Evolutionary conservation across 306 rosid genomes (phyloP), one percentile per base, ranked within the genome.

Genomic region (Glycyrrhiza uralensis): DNA sequence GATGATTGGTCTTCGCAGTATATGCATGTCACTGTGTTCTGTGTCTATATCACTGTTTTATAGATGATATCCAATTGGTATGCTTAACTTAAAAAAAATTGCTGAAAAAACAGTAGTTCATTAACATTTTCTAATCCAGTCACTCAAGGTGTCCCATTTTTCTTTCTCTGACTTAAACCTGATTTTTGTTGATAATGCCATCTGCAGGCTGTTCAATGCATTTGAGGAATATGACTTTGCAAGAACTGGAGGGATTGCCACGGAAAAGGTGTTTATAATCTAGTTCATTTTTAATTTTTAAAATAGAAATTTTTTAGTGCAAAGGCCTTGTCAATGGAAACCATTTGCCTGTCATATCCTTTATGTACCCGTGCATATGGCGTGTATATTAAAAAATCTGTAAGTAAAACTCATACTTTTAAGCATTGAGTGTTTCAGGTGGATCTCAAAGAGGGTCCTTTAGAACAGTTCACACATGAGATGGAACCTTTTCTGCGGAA

Each of bases 401-500:
- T 23, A 7, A 54, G 10, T 35, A 23, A 23, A 72, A 13, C 65
- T 72, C 42, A 33, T 19, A 6, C 24, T 59, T 66, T 41, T 3
- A 28, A 1, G 4, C 1, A 66, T 32, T 51, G 49, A 45, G 23
- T 70, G 18, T 60, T 66, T 46, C 65, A 94, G 99, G 99, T 94
- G 58, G 96, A 89, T 79, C 97, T 94, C 52, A 79, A 86, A 58
- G 99, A 94, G 81, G 99, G 99, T 30, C 96, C 99, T 78, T 66
- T 94, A 74, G 99, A 89, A 70, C 93, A 85, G 71, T 91, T 94
- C 77, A 83, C 89, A 5, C 99, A 94, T 77, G 99, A 94, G 85
- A 94, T 94, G 99, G 99, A 94, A 62, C 99, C 99, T 41, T 85
- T 90, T 57, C 88, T 94, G 17, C 86, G 99, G 32, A 94, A 94